Percentiles rank a stretch among this genome's conserved stretches.
Conservation (phyloP, 176 grass and related monocot genomes). For the Puccinellia tenuiflora region DNA sequence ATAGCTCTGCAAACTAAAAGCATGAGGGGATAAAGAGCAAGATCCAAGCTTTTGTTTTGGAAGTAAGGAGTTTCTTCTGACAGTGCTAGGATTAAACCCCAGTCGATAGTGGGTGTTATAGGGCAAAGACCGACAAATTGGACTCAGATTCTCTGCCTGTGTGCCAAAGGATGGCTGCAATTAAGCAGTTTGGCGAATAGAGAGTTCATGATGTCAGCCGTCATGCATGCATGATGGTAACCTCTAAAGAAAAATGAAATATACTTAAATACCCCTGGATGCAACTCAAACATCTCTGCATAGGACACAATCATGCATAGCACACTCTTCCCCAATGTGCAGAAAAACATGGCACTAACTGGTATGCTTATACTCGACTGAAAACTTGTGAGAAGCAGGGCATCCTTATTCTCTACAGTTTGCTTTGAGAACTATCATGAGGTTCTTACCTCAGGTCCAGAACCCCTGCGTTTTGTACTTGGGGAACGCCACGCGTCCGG, state of each 20-base stretch:
- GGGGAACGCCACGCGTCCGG: slow-evolving; percentile 36
- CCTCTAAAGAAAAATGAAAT: background rate
- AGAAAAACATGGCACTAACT: background rate
- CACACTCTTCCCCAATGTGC: background rate
- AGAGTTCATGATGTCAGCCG: background rate
- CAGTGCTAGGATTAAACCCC: slow-evolving; percentile 23
- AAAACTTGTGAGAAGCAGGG: background rate
- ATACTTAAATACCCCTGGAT: background rate
- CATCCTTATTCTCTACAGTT: slow-evolving; percentile 1
- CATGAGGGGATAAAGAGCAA: too few species aligned
- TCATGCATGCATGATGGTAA: slow-evolving; percentile 12
- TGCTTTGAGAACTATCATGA: background rate
- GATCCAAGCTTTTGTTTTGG: slow-evolving; percentile 16
- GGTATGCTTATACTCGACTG: background rate
- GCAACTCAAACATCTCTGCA: background rate
- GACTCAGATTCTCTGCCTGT: background rate
- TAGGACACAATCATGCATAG: background rate
- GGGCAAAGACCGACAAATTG: background rate
- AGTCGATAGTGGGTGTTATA: background rate
- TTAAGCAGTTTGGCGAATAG: background rate
- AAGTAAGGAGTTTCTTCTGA: slow-evolving; percentile 14
- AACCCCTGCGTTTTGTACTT: slow-evolving; percentile 59
- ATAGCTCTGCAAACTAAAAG: too few species aligned
- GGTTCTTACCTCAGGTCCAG: slow-evolving; percentile 30
- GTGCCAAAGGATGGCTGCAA: slow-evolving; percentile 1